These are phyloP conservation scores for Kluyveromyces sp. DNA, from an alignment of 1,139 yeast genomes.

Conservation along the genomic window DNA sequence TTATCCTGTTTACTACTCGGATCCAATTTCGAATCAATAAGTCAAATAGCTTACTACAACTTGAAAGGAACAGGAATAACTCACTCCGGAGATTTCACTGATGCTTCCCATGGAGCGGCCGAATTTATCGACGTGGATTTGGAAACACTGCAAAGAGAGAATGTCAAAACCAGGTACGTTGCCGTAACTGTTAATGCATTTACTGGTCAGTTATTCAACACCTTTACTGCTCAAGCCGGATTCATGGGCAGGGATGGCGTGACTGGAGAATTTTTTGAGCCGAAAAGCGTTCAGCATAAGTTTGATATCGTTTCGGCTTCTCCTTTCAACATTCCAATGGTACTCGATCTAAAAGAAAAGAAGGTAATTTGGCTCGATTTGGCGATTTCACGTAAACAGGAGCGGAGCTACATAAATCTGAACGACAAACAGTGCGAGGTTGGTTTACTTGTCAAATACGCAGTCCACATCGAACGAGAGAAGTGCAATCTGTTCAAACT, in stretches of 20 bases:
- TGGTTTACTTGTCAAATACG: constrained; percentile 6
- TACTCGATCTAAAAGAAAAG: constrained; percentile 1
- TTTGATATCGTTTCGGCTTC: constrained; percentile 3
- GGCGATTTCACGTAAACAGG: constrained; percentile 2
- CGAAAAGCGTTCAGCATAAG: constrained; percentile 7
- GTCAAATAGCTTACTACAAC: constrained; percentile 5
- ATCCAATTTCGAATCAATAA: not conserved
- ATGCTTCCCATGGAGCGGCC: constrained; percentile 8
- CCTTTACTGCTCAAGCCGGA: constrained; percentile 7
- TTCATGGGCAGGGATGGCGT: constrained; percentile 8
- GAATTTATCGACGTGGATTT: constrained; percentile 7
- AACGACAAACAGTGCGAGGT: constrained; percentile 1
- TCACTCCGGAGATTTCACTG: constrained; percentile 7
- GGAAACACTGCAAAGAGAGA: not conserved
- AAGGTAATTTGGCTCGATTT: constrained; percentile 6
- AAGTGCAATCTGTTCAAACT: constrained; percentile 4
- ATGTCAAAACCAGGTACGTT: constrained; percentile 3
- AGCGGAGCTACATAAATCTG: constrained; percentile 3
- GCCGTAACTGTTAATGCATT: constrained; percentile 5
- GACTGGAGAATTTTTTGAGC: constrained; percentile 4
- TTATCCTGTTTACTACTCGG: constrained; percentile 3
- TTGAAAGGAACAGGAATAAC: constrained; percentile 3
- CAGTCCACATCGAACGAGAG: constrained; percentile 6
- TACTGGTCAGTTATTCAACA: constrained; percentile 6
- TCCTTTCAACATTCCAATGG: constrained; percentile 2